Evolutionary conservation across 495 filamentous ascomycete genomes (phyloP).

Genomic region (Penicillium pulvis): DNA sequence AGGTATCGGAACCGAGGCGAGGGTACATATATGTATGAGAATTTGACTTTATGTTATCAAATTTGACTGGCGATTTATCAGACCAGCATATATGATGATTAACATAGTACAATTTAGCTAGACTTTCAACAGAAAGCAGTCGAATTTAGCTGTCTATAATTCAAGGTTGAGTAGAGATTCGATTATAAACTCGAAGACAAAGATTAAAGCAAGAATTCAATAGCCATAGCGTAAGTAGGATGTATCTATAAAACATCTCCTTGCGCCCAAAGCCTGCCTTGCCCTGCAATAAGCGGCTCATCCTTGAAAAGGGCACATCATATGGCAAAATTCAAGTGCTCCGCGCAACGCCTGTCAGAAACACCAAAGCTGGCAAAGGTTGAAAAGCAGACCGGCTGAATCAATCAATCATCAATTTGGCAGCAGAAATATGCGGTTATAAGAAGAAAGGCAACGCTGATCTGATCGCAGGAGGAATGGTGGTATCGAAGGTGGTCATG

Average conservation of each 20-base stretch:
- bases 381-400: neutral
- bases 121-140: neutral
- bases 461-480: neutral
- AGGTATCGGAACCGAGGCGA: too few species aligned
- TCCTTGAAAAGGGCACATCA: neutral
- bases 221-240: neutral
- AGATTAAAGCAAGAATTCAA: neutral
- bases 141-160: neutral
- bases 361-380: neutral
- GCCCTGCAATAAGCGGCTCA: neutral
- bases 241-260: neutral
- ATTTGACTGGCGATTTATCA: too few species aligned
- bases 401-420: neutral
- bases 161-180: neutral
- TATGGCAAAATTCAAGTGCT: neutral
- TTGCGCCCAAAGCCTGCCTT: neutral
- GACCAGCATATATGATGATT: too few species aligned
- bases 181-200: neutral
- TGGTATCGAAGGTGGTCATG: neutral
- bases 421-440: slow-evolving; percentile 1
- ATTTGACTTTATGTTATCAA: neutral
- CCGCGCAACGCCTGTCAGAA: slow-evolving; percentile 3
- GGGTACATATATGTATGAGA: neutral
- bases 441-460: slow-evolving; percentile 1
- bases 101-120: too few species aligned